Base-by-base conservation (phyloP, 2,329 filamentous ascomycete genomes). In the Arthroderma sp. region DNA sequence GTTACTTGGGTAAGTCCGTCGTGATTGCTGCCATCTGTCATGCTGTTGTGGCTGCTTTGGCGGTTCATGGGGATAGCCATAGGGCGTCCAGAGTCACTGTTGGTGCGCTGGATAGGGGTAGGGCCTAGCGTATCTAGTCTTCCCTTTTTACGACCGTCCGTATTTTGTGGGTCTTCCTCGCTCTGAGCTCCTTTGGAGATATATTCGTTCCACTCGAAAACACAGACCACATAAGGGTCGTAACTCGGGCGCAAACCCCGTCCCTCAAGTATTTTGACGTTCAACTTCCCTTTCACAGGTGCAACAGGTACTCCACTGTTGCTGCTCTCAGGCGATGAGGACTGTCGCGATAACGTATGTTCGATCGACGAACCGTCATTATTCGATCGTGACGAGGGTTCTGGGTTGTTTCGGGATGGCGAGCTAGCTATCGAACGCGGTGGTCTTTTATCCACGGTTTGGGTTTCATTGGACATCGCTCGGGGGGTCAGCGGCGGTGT, bases 11-110 rank as follows among this genome's bases (percentile, higher is more conserved):
- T 76, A 53, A 79, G 80, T 33, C 65, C 65, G 52, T 70, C 69
- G 53, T 72, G 68, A 49, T 77, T 73, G 49, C 72, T 70, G 49
- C 69, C 71, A 55, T 94, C 85, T 32, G 76, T 74, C 51, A 82
- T 71, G 57, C 89, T 94, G 45, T 88, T 94, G 66, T 89, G 88
- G 68, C 89, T 96, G 67, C 89, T 96, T 61, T 96, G 91, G 45
- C 91, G 81, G 62, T 88, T 96, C 86, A 96, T 95, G 1, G 91
- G 91, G 52, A 98, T 96, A 30, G 87, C 85, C 80, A 95, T 89
- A 10, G 87, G 77, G 43, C 82, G 77, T 29, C 87, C 85, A 29
- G 81, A 82, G 55, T 94, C 86, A 59, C 85, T 91, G 47, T 81
- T 83, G 50, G 83, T 79, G 46, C 82, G 74, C 55, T 78, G 75